Evolutionary conservation across 805 yeast species (phyloP), one percentile per base, ranked within the genome.

Genomic region (Clavispora vitiphila): DNA sequence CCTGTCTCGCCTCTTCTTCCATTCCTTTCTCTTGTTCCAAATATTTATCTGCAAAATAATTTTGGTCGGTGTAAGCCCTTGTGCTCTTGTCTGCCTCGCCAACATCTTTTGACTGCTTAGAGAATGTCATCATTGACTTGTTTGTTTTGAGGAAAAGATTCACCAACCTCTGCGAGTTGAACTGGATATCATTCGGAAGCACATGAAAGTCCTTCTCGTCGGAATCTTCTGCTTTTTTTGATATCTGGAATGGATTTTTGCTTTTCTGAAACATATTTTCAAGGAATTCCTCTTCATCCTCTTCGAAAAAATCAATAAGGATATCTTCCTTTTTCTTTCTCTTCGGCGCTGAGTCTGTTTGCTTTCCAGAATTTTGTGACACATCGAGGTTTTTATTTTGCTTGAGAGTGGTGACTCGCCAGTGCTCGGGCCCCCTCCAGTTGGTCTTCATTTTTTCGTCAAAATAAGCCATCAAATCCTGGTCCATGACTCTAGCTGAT

Each of bases 371-470:
- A 8, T 42, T 34, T 3, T 16, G 25, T n/a, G 37, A 22, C 24
- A 48, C 55, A 10, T 48, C 50, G 11, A 64, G 36, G 18, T 55
- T 58, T 44, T 64, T 66, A 21, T 65, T 50, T 49, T 71, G 71
- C 53, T 78, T 82, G 34, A 52, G 47, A 30, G 49, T 46, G 4
- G 53, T 26, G 11, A 91, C 83, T 61, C 84, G 85, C 97, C 97
- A 91, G 62, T 87, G 95, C 49, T 86, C 91, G 11, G 91, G 74
- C 8, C 97, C 97, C 22, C 95, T 77, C 96, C 97, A 90, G 57
- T 80, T 84, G 24, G 71, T 65, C 43, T 72, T 76, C 62, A 87
- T 70, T 16, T 79, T 73, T 40, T 79, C 80, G 57, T 89, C 96
- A 61, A 88, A 88, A 57, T 87, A 84, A 2, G 89, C 83, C 76